Percentiles rank a stretch among this genome's conserved stretches.
Evolutionary conservation across 352 stramenopile genomes (phyloP).

Genomic region (Lagenidium giganteum): DNA sequence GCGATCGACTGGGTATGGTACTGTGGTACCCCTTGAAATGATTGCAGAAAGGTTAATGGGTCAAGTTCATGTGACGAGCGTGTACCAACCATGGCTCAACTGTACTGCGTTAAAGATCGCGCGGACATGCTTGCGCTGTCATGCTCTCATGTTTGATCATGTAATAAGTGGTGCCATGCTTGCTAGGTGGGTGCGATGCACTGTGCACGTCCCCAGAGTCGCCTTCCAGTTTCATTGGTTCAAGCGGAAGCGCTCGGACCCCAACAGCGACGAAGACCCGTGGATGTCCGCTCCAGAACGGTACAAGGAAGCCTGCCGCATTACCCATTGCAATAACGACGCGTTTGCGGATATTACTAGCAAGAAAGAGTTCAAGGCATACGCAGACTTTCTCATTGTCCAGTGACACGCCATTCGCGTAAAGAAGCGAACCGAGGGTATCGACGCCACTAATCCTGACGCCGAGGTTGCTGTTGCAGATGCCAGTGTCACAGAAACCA

Average conservation of each 20-base stretch:
- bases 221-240: too few species aligned
- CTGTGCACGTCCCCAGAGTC: too few species aligned
- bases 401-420: constrained; percentile 1
- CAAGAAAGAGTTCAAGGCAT: background rate
- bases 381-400: background rate
- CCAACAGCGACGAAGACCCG: too few species aligned
- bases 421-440: background rate
- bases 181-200: too few species aligned
- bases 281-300: too few species aligned
- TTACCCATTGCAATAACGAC: background rate
- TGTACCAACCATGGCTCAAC: too few species aligned
- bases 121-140: too few species aligned
- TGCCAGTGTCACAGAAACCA: too few species aligned
- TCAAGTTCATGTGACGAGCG: too few species aligned
- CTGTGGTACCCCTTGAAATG: background rate
- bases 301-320: background rate
- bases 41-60: background rate
- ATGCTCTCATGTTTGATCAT: background rate
- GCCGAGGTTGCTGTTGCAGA: too few species aligned
- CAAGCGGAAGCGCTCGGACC: background rate
- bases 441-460: too few species aligned
- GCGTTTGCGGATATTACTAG: background rate
- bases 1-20: background rate
- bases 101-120: too few species aligned
- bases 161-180: background rate